Percentiles rank a stretch among this genome's conserved stretches.
These are phyloP conservation scores for Mortierella alpina DNA, from an alignment of 192 early-diverging fungal genomes.

Conservation along the genomic window DNA sequence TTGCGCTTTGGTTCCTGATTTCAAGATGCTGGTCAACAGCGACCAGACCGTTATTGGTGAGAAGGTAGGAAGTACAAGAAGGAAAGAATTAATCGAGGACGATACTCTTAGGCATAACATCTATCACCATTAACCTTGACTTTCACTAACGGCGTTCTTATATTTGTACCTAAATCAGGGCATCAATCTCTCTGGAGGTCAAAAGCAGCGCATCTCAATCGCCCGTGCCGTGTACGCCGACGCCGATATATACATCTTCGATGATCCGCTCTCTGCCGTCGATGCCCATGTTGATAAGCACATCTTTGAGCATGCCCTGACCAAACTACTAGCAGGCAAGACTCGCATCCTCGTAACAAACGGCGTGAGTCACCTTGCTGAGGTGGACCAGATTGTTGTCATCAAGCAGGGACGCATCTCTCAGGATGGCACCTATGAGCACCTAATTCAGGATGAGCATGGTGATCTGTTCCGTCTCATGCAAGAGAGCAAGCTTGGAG, in stretches of 20 bases:
- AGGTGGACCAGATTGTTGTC: conserved; percentile 72
- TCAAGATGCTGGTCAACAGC: conserved; percentile 85
- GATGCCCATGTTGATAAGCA: conserved; percentile 66
- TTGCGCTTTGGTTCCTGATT: conserved; percentile 85
- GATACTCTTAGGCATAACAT: too few relatives aligned
- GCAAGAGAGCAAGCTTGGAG: conserved; percentile 13
- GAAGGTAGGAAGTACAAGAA: conserved; percentile 41
- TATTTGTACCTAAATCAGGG: conserved; percentile 55
- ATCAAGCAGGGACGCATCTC: conserved; percentile 72
- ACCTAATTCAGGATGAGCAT: conserved; percentile 64
- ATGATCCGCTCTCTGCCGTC: conserved; percentile 68
- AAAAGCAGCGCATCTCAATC: conserved; percentile 74
- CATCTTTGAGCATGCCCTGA: conserved; percentile 51
- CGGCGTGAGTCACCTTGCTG: conserved; percentile 74
- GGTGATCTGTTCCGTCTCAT: conserved; percentile 72
- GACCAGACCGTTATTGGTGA: conserved; percentile 93
- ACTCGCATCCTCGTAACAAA: conserved; percentile 84
- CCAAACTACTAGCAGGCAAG: conserved; percentile 69
- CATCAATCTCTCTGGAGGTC: conserved; percentile 77
- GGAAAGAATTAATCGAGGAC: too few relatives aligned
- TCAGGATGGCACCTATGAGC: conserved; percentile 69
- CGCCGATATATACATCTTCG: conserved; percentile 66
- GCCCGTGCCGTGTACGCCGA: conserved; percentile 85
- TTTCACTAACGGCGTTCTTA: too few relatives aligned
- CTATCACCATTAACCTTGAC: too few relatives aligned